Percentiles rank a stretch among this genome's conserved stretches.
Conservation (phyloP, 2,329 filamentous ascomycete genomes). For the Pestalotiopsis sp. region DNA sequence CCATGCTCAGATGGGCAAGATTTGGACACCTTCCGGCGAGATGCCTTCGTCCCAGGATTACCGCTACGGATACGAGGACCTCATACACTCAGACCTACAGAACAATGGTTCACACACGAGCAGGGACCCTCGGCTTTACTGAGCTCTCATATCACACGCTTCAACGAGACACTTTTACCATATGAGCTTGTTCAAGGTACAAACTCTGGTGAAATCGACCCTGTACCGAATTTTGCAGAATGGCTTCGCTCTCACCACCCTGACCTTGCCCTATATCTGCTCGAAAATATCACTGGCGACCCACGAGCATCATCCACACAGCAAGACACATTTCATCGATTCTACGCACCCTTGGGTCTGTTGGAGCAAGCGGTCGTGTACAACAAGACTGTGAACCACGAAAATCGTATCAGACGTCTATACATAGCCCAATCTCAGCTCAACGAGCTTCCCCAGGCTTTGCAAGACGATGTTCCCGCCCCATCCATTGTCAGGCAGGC, state of each 20-base stretch:
- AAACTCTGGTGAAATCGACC: neutral
- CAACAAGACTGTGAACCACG: conserved; percentile 33
- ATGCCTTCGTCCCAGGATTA: conserved; percentile 20
- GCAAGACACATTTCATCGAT: conserved; percentile 48
- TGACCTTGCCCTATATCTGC: conserved; percentile 16
- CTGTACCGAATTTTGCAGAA: neutral
- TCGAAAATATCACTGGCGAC: neutral
- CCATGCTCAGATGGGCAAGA: conserved; percentile 9
- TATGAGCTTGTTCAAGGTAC: conserved; percentile 24
- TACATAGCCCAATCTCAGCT: conserved; percentile 87
- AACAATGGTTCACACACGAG: conserved; percentile 27
- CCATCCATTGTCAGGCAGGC: conserved; percentile 63
- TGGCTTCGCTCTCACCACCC: neutral
- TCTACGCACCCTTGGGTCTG: conserved; percentile 63
- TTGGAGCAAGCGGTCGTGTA: conserved; percentile 59
- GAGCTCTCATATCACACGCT: conserved; percentile 19
- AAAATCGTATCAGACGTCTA: conserved; percentile 42
- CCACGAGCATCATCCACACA: neutral
- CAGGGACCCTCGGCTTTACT: conserved; percentile 15
- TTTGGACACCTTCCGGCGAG: conserved; percentile 20
- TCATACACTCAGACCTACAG: conserved; percentile 21
- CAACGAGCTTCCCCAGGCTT: conserved; percentile 59
- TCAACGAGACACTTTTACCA: conserved; percentile 21
- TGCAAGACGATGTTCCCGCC: conserved; percentile 67
- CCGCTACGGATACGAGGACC: conserved; percentile 18